These are phyloP conservation scores for Omphalotus olearius DNA, from an alignment of 1,284 basidiomycete species.

Conservation along the genomic window DNA sequence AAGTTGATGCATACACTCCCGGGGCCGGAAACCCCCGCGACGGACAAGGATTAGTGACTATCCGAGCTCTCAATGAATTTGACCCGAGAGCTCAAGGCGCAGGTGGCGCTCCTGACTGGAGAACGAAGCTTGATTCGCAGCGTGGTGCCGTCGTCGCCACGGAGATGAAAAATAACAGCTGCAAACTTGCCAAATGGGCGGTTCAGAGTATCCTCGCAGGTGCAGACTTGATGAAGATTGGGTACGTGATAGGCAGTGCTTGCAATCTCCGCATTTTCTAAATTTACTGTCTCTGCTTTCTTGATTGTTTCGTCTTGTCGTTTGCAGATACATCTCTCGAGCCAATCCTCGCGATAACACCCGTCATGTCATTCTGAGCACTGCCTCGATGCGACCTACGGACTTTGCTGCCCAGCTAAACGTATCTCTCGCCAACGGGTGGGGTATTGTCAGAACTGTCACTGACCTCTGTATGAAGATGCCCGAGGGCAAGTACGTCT, in stretches of 20 bases:
- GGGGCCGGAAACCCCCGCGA: slow-evolving; percentile 62
- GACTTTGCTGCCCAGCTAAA: slow-evolving; percentile 97
- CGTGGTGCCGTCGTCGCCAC: slow-evolving; percentile 97
- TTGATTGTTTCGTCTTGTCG: slow-evolving; percentile 11
- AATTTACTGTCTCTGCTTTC: not conserved
- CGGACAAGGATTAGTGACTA: slow-evolving; percentile 83
- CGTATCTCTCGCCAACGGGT: slow-evolving; percentile 92
- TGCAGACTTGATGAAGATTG: slow-evolving; percentile 97
- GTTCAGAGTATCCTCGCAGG: slow-evolving; percentile 95
- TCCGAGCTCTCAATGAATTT: slow-evolving; percentile 97
- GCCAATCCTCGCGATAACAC: slow-evolving; percentile 92
- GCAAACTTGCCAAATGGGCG: slow-evolving; percentile 97
- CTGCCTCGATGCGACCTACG: slow-evolving; percentile 90
- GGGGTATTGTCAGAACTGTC: slow-evolving; percentile 96
- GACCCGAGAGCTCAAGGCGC: slow-evolving; percentile 89
- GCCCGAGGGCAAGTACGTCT: slow-evolving; percentile 94
- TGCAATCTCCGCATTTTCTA: not conserved
- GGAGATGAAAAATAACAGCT: slow-evolving; percentile 99
- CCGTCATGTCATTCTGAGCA: slow-evolving; percentile 93
- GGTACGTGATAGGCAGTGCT: slow-evolving; percentile 47
- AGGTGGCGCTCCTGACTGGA: slow-evolving; percentile 96
- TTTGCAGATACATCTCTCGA: slow-evolving; percentile 82
- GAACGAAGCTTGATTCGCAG: slow-evolving; percentile 92
- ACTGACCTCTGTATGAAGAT: slow-evolving; percentile 92
- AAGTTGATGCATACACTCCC: slow-evolving; percentile 88